A percentile compares a stretch with the other conserved stretches of the same genome.
Evolutionary conservation across 805 yeast genomes (phyloP).

Genomic region (Metschnikowia picachoensis): DNA sequence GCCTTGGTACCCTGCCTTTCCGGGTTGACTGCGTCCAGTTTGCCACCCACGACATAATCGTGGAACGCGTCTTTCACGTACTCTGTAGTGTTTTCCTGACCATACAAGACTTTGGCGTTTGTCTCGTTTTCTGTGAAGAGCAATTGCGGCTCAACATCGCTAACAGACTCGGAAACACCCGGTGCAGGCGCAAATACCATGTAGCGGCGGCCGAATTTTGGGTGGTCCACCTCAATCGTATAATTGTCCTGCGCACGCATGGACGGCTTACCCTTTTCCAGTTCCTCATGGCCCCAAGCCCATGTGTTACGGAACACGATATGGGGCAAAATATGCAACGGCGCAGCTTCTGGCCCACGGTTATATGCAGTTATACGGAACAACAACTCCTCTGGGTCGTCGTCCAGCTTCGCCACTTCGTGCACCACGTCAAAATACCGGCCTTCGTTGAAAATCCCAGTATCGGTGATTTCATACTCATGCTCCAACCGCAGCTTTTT

Average conservation of each 20-base stretch:
- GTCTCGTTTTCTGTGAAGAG: slow-evolving; percentile 90
- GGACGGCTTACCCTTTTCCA: slow-evolving; percentile 45
- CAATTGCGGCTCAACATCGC: slow-evolving; percentile 71
- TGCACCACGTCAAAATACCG: slow-evolving; percentile 83
- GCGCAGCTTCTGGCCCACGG: slow-evolving; percentile 80
- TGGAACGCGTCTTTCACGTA: slow-evolving; percentile 91
- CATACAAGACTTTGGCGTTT: slow-evolving; percentile 64
- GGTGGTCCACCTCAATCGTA: slow-evolving; percentile 59
- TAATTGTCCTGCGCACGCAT: slow-evolving; percentile 40
- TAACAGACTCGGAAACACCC: slow-evolving; percentile 52
- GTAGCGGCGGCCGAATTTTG: slow-evolving; percentile 60
- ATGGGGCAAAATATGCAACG: slow-evolving; percentile 83
- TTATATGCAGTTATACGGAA: slow-evolving; percentile 88
- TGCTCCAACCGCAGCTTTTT: slow-evolving; percentile 61
- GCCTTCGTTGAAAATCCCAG: slow-evolving; percentile 67
- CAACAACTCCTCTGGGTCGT: slow-evolving; percentile 72
- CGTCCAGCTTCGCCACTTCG: slow-evolving; percentile 84
- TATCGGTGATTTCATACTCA: slow-evolving; percentile 82
- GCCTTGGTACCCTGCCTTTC: slow-evolving; percentile 73
- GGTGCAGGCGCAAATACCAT: slow-evolving; percentile 81
- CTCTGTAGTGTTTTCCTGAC: slow-evolving; percentile 52
- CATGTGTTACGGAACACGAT: slow-evolving; percentile 83
- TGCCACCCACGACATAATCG: slow-evolving; percentile 65
- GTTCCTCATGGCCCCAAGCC: slow-evolving; percentile 77
- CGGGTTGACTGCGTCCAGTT: slow-evolving; percentile 64